Conservation (phyloP, 108 stramenopile species). For the Pelagomonas calceolata region DNA sequence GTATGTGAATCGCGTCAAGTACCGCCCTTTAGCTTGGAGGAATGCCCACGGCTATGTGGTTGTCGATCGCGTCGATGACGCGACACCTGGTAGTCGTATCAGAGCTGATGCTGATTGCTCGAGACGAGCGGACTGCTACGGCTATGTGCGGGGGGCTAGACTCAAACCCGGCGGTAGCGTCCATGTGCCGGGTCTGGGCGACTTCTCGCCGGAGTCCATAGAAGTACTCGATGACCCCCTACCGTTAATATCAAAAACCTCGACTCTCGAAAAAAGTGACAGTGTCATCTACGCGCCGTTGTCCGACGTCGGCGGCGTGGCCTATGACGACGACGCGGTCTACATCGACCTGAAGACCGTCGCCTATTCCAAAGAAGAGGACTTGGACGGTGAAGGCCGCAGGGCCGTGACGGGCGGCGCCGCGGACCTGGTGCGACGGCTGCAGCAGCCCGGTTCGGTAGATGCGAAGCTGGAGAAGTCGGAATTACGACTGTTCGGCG, state of each 20-base stretch:
- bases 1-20: constrained; percentile 80
- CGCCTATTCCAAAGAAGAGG: constrained; percentile 55
- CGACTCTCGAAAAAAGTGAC: constrained; percentile 45
- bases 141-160: constrained; percentile 88
- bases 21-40: constrained; percentile 89
- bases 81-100: constrained; percentile 60
- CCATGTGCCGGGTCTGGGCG: constrained; percentile 90
- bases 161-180: constrained; percentile 71
- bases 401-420: constrained; percentile 41
- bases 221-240: constrained; percentile 58
- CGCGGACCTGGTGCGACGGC: constrained; percentile 58
- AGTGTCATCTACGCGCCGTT: constrained; percentile 82
- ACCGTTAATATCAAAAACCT: no score
- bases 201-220: constrained; percentile 65
- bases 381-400: constrained; percentile 31
- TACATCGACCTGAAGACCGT: constrained; percentile 88
- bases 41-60: constrained; percentile 94
- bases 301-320: constrained; percentile 79
- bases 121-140: constrained; percentile 76
- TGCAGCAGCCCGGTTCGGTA: constrained; percentile 78
- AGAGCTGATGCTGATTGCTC: constrained; percentile 66
- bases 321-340: constrained; percentile 86
- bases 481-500: constrained; percentile 65
- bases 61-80: constrained; percentile 85
- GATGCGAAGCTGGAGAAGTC: constrained; percentile 74